Base-by-base conservation (phyloP, 257 asterid genomes). In the Scutellaria baicalensis region DNA sequence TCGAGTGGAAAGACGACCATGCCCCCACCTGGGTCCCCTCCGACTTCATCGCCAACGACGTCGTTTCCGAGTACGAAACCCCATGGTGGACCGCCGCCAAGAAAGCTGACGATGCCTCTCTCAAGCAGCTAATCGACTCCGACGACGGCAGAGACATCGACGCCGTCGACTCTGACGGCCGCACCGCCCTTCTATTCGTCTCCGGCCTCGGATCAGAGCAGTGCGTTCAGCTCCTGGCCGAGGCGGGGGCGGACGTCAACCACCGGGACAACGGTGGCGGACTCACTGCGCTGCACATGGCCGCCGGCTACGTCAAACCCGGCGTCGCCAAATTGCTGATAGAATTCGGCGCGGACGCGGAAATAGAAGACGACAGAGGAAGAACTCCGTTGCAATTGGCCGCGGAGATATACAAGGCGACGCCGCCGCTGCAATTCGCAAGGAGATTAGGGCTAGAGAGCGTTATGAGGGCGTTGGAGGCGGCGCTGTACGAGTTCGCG, bases 81-180 rank as follows among this genome's bases (percentile, higher is more conserved):
- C 90, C 96, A 10, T 93, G 97, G 99, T 93, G 99, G 99, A 87
- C 75, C 51, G 97, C 94, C 31, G 96, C 88, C 35, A 87, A 84
- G 75, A 91, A 93, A 69, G 86, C 89, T 13, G 96, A 91, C 71
- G 92, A 66, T 38, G 68, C 80, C 6, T 87, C 88, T 0, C 74
- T 93, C 16, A 40, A 47, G 68, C 44, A 61, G 18, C 65, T 93
- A 1, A 62, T 93, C 7, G 89, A 80, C 2, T 72, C 87, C 49
- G 77, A 66, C 51, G 89, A 84, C 73, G 96, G 84, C 1, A 66
- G 97, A 14, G 99, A 93, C 66, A 59, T 83, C 9, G 88, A 93
- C 74, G 92, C 95, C 48, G 94, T 93, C 35, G 97, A 91, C 52
- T 75, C 78, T 1, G 87, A 89, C 66, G 96, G 99, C 27, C 89